Base-by-base conservation (phyloP, 192 early-diverging fungal species). In the Fimicolochytrium jonesii region DNA sequence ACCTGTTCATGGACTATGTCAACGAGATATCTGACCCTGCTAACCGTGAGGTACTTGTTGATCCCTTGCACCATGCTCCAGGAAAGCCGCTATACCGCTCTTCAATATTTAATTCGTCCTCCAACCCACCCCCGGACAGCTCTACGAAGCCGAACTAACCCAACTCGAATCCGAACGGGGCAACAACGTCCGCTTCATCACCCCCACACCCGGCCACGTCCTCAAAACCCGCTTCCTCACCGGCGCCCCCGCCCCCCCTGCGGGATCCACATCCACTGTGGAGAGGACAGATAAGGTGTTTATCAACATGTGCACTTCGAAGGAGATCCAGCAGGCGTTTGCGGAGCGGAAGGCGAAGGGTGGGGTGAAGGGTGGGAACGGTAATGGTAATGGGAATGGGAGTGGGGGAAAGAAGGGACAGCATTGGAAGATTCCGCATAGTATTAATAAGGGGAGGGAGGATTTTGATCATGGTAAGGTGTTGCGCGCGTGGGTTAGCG, bases 201-300 rank as follows among this genome's bases (percentile, higher is more conserved):
- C 82, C 33, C 80, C 82, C 1, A 48, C 51, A 37, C 72, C 75
- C 1, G 70, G 67, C 11, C 69, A 61, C 39, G 74, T 76, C 5
- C 20, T 83, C 47, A 83, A 84, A 57, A 76, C 76, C 1, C 25
- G 37, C 41, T 66, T 66, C 30, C 28, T 26, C 20, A 67, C 30
- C 20, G 31, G 37, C n/a, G n/a, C n/a, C 35, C 73, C 64, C 15
- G 9, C 37, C 2, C 42, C 58, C 23, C 30, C 49, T 7, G n/a
- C 34, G 10, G 52, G 57, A 64, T 30, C 20, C 17, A n/a, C 35
- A 65, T 53, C 37, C 28, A n/a, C n/a, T n/a, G n/a, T n/a, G n/a
- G n/a, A n/a, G n/a, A n/a, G n/a, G n/a, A n/a, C n/a, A n/a, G n/a
- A 54, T 17, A 84, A 84, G 59, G 80, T 74, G 4, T 84, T 83